These are phyloP conservation scores for Scopulariopsis brevicaulis DNA, from an alignment of 2,329 filamentous ascomycete genomes.

Conservation along the genomic window DNA sequence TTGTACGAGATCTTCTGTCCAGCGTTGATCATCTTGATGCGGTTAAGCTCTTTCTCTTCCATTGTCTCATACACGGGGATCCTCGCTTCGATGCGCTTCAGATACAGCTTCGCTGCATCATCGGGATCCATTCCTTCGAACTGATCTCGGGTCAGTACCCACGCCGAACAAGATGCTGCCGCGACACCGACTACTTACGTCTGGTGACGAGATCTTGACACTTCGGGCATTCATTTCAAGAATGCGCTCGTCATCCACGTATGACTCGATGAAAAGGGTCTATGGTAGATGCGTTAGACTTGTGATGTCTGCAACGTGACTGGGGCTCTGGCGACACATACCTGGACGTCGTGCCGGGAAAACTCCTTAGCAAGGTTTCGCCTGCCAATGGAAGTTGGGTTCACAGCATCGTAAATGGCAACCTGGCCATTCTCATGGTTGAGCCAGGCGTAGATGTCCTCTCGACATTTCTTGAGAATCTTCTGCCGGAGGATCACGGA, in stretches of 20 bases:
- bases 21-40: conserved; percentile 99
- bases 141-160: conserved; percentile 23
- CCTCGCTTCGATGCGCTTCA: conserved; percentile 78
- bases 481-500: conserved; percentile 94
- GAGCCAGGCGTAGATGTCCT: conserved; percentile 93
- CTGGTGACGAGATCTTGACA: conserved; percentile 95
- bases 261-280: conserved; percentile 95
- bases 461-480: conserved; percentile 92
- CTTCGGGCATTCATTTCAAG: conserved; percentile 94
- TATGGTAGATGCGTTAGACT: conserved; percentile 22
- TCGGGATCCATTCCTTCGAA: conserved; percentile 87
- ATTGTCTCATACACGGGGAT: conserved; percentile 97
- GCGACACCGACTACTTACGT: conserved; percentile 42
- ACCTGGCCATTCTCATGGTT: conserved; percentile 98
- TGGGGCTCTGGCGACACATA: conserved; percentile 20
- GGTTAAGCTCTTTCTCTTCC: conserved; percentile 88
- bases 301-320: not conserved
- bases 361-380: conserved; percentile 88
- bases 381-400: conserved; percentile 73
- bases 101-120: conserved; percentile 84
- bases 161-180: not conserved
- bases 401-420: conserved; percentile 96
- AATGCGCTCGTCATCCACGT: conserved; percentile 84
- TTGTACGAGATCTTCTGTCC: conserved; percentile 90
- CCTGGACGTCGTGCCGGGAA: conserved; percentile 91